Conservation (phyloP, 2,329 filamentous ascomycete genomes). For the Clonostachys solani region DNA sequence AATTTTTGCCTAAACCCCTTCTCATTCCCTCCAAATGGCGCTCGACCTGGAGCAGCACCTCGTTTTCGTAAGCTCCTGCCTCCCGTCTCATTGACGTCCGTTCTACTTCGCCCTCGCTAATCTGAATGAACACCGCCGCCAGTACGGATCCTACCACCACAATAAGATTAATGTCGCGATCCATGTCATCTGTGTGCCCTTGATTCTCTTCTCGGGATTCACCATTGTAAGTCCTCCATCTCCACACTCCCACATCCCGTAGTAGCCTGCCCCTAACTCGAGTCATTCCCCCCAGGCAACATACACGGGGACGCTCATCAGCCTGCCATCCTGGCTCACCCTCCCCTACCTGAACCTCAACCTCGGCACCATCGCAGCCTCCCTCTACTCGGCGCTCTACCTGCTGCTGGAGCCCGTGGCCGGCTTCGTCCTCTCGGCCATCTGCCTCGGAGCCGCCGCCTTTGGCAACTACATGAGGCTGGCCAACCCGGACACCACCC, state of each 20-base stretch:
- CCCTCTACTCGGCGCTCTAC: constrained; percentile 74
- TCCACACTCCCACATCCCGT: constrained; percentile 1
- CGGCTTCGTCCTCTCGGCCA: constrained; percentile 68
- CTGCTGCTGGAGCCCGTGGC: constrained; percentile 92
- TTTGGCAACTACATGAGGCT: constrained; percentile 70
- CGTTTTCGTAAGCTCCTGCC: constrained; percentile 61
- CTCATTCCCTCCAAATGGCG: constrained; percentile 38
- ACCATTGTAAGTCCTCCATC: constrained; percentile 54
- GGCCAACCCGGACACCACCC: constrained; percentile 43
- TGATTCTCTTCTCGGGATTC: constrained; percentile 68
- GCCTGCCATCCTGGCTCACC: constrained; percentile 62
- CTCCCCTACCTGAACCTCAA: constrained; percentile 65
- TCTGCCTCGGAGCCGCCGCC: constrained; percentile 73
- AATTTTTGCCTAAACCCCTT: no score
- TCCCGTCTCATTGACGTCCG: neutral
- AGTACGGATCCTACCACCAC: constrained; percentile 85
- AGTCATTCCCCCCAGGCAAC: constrained; percentile 39
- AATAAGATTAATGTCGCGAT: constrained; percentile 74
- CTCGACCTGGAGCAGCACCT: constrained; percentile 80
- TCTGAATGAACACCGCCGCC: constrained; percentile 1
- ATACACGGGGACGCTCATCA: constrained; percentile 59
- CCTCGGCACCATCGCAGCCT: constrained; percentile 58
- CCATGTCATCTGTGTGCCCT: constrained; percentile 75
- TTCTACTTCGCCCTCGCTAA: neutral
- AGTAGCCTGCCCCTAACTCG: neutral